Percentiles rank a stretch among this genome's conserved stretches.
phyloP scores from a whole-genome alignment of 805 yeast species.

The Peterozyma toletana region DNA sequence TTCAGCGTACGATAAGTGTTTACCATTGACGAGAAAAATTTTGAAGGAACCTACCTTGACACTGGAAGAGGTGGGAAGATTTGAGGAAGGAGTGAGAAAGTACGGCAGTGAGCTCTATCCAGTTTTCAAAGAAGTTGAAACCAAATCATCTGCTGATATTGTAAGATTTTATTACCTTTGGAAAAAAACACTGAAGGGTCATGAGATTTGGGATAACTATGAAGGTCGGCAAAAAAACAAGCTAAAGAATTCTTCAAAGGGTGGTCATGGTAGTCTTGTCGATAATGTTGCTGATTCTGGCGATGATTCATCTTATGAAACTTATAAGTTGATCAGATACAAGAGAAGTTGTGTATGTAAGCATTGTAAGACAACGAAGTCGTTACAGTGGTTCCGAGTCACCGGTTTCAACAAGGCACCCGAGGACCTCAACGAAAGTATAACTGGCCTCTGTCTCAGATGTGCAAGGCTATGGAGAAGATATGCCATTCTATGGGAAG shows the following conservation, averaged over 20 bases:
- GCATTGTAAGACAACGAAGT: constrained; percentile 54
- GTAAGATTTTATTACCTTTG: constrained; percentile 86
- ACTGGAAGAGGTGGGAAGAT: constrained; percentile 52
- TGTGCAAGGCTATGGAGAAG: constrained; percentile 92
- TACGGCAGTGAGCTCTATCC: constrained; percentile 77
- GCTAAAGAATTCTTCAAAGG: constrained; percentile 25
- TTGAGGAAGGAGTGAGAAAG: constrained; percentile 67
- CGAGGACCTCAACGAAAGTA: constrained; percentile 22
- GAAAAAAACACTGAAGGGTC: constrained; percentile 81
- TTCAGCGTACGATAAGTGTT: constrained; percentile 38
- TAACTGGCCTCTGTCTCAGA: constrained; percentile 68
- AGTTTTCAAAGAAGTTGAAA: constrained; percentile 61
- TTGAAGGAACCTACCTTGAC: constrained; percentile 76
- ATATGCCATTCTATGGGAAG: constrained; percentile 83
- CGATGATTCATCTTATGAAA: constrained; percentile 70
- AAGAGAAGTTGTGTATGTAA: constrained; percentile 52
- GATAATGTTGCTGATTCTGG: constrained; percentile 55
- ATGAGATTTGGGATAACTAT: constrained; percentile 73
- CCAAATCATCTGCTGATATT: constrained; percentile 69
- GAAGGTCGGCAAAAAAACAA: constrained; percentile 65
- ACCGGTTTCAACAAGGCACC: constrained; percentile 49
- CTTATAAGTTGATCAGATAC: constrained; percentile 33
- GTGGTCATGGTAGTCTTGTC: constrained; percentile 13
- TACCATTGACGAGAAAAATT: constrained; percentile 43
- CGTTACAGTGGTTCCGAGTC: constrained; percentile 62